A percentile compares a stretch with the other conserved stretches of the same genome.
Conservation (phyloP, 2,329 filamentous ascomycete genomes). For the Capronia americana region DNA sequence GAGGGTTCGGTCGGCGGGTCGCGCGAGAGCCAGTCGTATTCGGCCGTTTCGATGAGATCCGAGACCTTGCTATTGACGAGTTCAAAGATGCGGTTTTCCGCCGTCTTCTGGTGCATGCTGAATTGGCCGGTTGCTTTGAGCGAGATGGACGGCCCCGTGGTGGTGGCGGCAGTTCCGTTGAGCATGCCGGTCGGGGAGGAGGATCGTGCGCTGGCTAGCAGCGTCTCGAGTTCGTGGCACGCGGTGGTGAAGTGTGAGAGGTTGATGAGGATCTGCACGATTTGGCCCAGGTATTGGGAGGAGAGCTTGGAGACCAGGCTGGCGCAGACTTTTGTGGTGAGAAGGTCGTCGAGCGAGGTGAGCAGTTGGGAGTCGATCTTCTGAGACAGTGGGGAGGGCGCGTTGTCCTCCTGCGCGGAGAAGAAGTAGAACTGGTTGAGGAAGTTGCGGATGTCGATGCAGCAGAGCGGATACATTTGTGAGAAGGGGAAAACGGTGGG, state of each 20-base stretch:
- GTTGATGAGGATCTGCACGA: slow-evolving; percentile 98
- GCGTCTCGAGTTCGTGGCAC: slow-evolving; percentile 84
- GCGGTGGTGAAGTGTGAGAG: slow-evolving; percentile 95
- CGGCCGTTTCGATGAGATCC: slow-evolving; percentile 93
- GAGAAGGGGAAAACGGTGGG: slow-evolving; percentile 97
- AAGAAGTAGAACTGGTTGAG: slow-evolving; percentile 98
- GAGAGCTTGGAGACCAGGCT: slow-evolving; percentile 85
- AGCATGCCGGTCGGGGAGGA: slow-evolving; percentile 51
- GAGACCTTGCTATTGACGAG: slow-evolving; percentile 99
- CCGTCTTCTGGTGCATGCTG: slow-evolving; percentile 87
- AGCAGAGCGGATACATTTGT: slow-evolving; percentile 98
- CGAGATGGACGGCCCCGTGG: slow-evolving; percentile 67
- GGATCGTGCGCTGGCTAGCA: slow-evolving; percentile 83
- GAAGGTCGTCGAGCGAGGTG: slow-evolving; percentile 89
- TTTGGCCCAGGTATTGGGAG: slow-evolving; percentile 94
- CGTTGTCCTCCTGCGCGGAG: slow-evolving; percentile 86
- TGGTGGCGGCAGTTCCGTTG: slow-evolving; percentile 42
- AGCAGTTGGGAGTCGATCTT: slow-evolving; percentile 91
- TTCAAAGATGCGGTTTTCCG: slow-evolving; percentile 97
- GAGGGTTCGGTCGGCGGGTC: slow-evolving; percentile 74
- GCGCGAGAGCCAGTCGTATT: slow-evolving; percentile 84
- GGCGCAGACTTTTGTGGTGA: slow-evolving; percentile 89
- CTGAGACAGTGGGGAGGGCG: slow-evolving; percentile 69
- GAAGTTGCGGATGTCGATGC: slow-evolving; percentile 97
- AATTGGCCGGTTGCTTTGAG: slow-evolving; percentile 79